phyloP scores from a whole-genome alignment of 1,139 yeast genomes.

The Debaryomyces sp. region DNA sequence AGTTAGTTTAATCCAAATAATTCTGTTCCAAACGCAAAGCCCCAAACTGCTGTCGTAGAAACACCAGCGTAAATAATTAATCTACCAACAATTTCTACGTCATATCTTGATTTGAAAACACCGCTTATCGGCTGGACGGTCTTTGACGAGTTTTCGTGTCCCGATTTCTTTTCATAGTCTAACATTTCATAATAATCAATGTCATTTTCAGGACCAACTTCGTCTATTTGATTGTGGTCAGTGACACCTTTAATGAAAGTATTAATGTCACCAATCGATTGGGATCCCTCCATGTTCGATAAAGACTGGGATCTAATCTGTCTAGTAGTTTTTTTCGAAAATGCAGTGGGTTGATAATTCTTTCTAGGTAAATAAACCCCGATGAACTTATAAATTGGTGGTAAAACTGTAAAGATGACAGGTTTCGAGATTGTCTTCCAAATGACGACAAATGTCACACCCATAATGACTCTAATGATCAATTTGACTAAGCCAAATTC shows the following conservation, averaged over 20 bases:
- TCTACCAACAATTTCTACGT: conserved; percentile 74
- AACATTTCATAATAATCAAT: conserved; percentile 48
- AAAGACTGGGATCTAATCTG: conserved; percentile 45
- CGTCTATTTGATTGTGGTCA: conserved; percentile 28
- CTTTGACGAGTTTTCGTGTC: background rate
- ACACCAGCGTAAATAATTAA: conserved; percentile 77
- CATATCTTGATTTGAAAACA: conserved; percentile 60
- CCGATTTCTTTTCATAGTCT: conserved; percentile 27
- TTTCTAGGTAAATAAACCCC: conserved; percentile 48
- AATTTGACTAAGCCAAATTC: conserved; percentile 45
- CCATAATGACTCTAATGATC: conserved; percentile 52
- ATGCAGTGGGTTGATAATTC: conserved; percentile 44
- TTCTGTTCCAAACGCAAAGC: conserved; percentile 30
- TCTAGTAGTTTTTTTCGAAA: conserved; percentile 34
- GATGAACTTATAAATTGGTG: conserved; percentile 47
- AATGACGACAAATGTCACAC: conserved; percentile 57
- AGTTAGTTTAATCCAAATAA: conserved; percentile 1
- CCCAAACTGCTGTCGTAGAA: conserved; percentile 50
- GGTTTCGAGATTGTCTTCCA: conserved; percentile 78
- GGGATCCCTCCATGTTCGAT: conserved; percentile 37
- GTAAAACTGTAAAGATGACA: conserved; percentile 51
- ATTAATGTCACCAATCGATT: conserved; percentile 38
- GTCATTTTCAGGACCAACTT: conserved; percentile 43
- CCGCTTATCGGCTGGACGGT: conserved; percentile 27
- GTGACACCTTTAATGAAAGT: conserved; percentile 34